Percentiles rank a stretch among this genome's conserved stretches.
Conservation (phyloP, 345 rosid species). For the Luvunga scandens region DNA sequence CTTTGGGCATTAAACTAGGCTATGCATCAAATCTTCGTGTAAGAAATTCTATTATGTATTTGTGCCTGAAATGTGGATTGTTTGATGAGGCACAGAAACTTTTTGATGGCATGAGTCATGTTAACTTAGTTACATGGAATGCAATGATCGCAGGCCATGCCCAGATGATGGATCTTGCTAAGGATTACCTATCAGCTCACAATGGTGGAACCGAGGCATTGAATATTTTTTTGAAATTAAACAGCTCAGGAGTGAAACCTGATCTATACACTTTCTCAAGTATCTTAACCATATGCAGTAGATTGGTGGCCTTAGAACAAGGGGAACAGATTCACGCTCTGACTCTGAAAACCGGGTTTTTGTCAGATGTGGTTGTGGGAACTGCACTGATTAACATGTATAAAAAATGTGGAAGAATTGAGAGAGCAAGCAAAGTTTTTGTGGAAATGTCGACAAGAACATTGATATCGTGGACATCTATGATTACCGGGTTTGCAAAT, state of each 20-base stretch:
- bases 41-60: conserved; percentile 44
- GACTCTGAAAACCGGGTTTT: conserved; percentile 39
- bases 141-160: conserved; percentile 58
- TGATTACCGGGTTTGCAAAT: conserved; percentile 47
- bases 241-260: conserved; percentile 36
- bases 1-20: conserved; percentile 41
- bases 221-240: conserved; percentile 31
- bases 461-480: conserved; percentile 58
- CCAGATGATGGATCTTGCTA: conserved; percentile 42
- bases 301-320: conserved; percentile 37
- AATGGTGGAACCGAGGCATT: conserved; percentile 45
- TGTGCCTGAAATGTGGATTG: conserved; percentile 49
- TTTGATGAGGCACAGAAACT: conserved; percentile 36
- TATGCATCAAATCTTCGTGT: conserved; percentile 28
- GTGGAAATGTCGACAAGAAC: conserved; percentile 50
- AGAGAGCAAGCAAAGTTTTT: conserved; percentile 45
- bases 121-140: conserved; percentile 56
- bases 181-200: conserved; percentile 36
- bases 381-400: conserved; percentile 61
- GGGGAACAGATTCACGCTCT: conserved; percentile 62
- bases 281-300: conserved; percentile 42
- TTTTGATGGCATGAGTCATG: conserved; percentile 27
- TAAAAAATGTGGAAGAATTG: conserved; percentile 52
- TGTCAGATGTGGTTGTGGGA: conserved; percentile 47
- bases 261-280: conserved; percentile 58